These are phyloP conservation scores for Trichoderma lentiforme DNA, from an alignment of 2,329 filamentous ascomycete genomes.

Conservation along the genomic window DNA sequence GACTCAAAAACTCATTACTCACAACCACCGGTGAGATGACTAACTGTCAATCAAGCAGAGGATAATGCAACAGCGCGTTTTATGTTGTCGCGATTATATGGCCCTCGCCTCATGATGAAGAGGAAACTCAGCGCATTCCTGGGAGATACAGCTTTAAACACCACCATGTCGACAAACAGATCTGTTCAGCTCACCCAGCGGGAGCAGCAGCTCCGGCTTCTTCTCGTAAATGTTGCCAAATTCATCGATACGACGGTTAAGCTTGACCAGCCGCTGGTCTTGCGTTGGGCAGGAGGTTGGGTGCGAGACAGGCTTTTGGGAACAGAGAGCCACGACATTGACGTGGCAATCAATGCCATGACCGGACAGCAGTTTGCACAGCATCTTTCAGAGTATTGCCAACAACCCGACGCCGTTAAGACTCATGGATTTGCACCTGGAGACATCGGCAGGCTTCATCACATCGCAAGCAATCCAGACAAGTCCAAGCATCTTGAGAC, in stretches of 20 bases:
- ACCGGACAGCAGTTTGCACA: slow-evolving; percentile 74
- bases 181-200: slow-evolving; percentile 59
- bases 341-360: slow-evolving; percentile 82
- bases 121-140: slow-evolving; percentile 33
- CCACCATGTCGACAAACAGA: slow-evolving; percentile 22
- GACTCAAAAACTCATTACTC: not conserved
- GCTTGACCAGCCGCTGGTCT: slow-evolving; percentile 53
- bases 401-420: slow-evolving; percentile 53
- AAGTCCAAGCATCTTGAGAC: slow-evolving; percentile 97
- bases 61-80: not conserved
- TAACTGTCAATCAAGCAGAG: not conserved
- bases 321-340: slow-evolving; percentile 73
- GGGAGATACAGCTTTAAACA: slow-evolving; percentile 19
- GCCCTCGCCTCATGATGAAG: slow-evolving; percentile 31
- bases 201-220: slow-evolving; percentile 68
- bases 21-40: not conserved
- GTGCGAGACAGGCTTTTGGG: slow-evolving; percentile 79
- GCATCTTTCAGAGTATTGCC: slow-evolving; percentile 66
- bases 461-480: slow-evolving; percentile 87
- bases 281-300: slow-evolving; percentile 84
- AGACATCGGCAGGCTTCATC: slow-evolving; percentile 74
- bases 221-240: slow-evolving; percentile 78
- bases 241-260: slow-evolving; percentile 51
- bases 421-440: slow-evolving; percentile 57
- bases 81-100: slow-evolving; percentile 26